Base-by-base conservation (phyloP, 768 basidiomycete species). In the Boletales sp. region DNA sequence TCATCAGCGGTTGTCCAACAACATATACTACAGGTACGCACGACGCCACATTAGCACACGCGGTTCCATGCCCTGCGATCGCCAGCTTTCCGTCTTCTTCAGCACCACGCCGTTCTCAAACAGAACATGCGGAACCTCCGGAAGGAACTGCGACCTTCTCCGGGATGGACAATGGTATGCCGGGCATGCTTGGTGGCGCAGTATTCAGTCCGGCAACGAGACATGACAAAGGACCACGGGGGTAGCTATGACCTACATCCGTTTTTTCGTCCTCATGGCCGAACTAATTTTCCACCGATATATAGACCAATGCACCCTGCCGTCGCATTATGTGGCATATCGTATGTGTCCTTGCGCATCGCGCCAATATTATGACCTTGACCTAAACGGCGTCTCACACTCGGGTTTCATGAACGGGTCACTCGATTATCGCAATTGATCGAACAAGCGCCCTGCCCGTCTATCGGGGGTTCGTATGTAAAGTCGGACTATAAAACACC, bases 141-240 rank as follows among this genome's bases (percentile, higher is more conserved):
- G 84, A 84, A 19, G 86, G 85, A 15, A 76, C 70, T n/a, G 71
- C 82, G n/a, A 83, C 82, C 0, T 88, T 87, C 61, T 81, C 84
- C 32, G 84, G 86, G 45, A 58, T 88, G 7, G 76, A 74, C 31
- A 74, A 86, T 50, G 86, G 86, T 55, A 83, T 87, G 51, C 86
- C 84, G 10, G 79, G 81, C 10, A 66, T 80, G 3, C 76, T 86
- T 50, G 77, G 83, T 30, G 84, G 82, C 1, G 52, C 87, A 0
- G 65, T 74, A 1, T 71, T 87, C 13, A 59, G 86, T 15, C 82
- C 82, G 4, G 64, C 87, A 45, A 74, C 76, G 39, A 76, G 61
- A 59, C 69, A 72, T 17, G 85, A 87, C 58, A 67, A 68, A 75
- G 83, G 86, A 27, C 24, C 24, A 5, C 4, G 5, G 24, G 7